Base-by-base conservation (phyloP, 768 basidiomycete species). In the Phallus indusiatus region DNA sequence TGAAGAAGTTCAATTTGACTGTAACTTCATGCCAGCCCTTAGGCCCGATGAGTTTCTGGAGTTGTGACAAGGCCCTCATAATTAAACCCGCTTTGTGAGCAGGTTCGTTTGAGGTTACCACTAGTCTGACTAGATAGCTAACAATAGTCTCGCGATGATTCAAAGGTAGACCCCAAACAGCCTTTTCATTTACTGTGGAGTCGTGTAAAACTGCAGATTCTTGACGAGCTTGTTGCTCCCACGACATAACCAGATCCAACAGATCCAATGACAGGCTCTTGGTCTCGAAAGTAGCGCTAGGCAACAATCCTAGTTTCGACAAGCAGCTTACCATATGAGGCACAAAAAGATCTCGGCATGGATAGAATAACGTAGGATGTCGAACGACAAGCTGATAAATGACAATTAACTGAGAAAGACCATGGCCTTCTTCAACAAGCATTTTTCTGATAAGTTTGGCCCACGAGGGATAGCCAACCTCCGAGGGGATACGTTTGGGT, bases 331-430 rank as follows among this genome's bases (percentile, higher is more conserved):
- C 89, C 74, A 99, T 94, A 67, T 94, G 89, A 0, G 93, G 88
- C 14, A 97, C 82, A 72, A 97, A 98, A 9, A 96, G 76, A 2
- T 90, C 87, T 47, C 96, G 87, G 59, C 93, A 90, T 47, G 90
- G 86, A 75, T 88, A 98, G 73, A 97, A 99, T 9, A 96, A 77
- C 55, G 91, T 81, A 0, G 90, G 84, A 61, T 97, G 93, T 61
- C 92, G 88, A 62, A 92, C 86, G 59, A 99, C 86, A 56, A 99
- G 81, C 62, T 94, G 88, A 68, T 96, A 99, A 54, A 97, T 88
- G 61, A 87, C 83, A 55, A 88, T 79, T 1, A 83, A 75, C 61
- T 94, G 81, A 48, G 80, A 74, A 51, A 81, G 76, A 24, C 80
- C 78, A 54, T 81, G 80, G 1, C 88, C 88, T 67, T 99, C 96